Evolutionary conservation across 495 filamentous ascomycete species (phyloP).

Genomic region (Annulohypoxylon maeteangense): DNA sequence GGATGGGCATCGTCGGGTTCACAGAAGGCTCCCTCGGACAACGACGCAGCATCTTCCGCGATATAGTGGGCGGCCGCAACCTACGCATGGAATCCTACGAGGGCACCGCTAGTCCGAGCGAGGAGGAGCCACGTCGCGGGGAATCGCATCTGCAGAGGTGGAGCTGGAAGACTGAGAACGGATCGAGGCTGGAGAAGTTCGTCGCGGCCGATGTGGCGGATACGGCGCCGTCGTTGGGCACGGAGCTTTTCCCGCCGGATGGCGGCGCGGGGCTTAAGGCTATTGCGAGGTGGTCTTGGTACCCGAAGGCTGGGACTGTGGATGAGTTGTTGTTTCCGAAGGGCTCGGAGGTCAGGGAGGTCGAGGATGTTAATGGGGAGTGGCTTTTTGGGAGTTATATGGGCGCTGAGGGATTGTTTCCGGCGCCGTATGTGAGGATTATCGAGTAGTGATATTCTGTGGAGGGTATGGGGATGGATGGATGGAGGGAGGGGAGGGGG

Average conservation of each 20-base stretch:
- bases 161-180: conserved; percentile 41
- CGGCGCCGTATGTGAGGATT: conserved; percentile 72
- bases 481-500: too few relatives aligned
- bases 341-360: conserved; percentile 81
- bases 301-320: conserved; percentile 65
- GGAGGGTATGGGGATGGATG: neutral
- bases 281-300: conserved; percentile 77
- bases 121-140: conserved; percentile 31
- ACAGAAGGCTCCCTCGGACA: conserved; percentile 69
- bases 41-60: conserved; percentile 67
- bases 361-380: conserved; percentile 84
- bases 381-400: conserved; percentile 87
- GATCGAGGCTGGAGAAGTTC: conserved; percentile 43
- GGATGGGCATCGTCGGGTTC: conserved; percentile 84
- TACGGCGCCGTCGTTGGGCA: conserved; percentile 42
- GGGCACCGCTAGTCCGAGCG: conserved; percentile 19
- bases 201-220: conserved; percentile 48
- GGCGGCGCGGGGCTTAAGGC: conserved; percentile 72
- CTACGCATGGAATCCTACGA: conserved; percentile 65
- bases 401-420: conserved; percentile 78
- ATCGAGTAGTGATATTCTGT: conserved; percentile 37
- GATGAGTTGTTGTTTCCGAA: conserved; percentile 87
- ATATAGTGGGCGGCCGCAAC: conserved; percentile 76
- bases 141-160: conserved; percentile 45
- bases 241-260: conserved; percentile 70